Conservation (phyloP, 2,329 filamentous ascomycete species). For the Pyrenophora graminea region DNA sequence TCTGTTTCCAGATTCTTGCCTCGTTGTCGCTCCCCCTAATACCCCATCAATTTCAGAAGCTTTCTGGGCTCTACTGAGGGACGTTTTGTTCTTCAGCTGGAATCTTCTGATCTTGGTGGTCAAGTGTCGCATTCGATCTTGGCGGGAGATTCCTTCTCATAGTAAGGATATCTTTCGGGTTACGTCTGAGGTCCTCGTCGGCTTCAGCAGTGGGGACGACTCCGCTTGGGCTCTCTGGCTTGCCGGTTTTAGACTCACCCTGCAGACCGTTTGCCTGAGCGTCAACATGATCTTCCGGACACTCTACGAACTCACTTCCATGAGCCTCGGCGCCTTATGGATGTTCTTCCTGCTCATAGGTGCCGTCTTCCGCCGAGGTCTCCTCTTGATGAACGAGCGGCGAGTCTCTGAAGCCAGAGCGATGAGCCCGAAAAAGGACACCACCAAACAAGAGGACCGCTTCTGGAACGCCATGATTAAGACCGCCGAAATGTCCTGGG, state of each 20-base stretch:
- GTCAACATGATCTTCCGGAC: background rate
- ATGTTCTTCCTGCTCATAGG: background rate
- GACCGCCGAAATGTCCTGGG: too few species aligned
- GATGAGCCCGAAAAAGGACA: too few species aligned
- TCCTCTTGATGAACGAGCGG: background rate
- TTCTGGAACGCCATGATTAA: too few species aligned
- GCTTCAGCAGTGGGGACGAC: background rate
- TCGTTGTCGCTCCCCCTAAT: background rate
- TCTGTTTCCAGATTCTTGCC: slow-evolving; percentile 2
- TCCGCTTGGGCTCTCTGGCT: background rate
- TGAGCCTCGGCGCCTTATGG: background rate
- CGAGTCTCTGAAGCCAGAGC: too few species aligned
- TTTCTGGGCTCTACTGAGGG: background rate
- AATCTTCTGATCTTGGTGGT: background rate
- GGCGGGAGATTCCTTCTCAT: background rate
- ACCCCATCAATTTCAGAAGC: background rate
- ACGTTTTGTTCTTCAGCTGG: background rate
- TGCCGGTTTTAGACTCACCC: background rate
- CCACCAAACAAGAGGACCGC: too few species aligned
- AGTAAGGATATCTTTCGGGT: background rate
- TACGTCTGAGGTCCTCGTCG: background rate
- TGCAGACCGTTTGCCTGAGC: background rate
- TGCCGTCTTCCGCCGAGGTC: background rate
- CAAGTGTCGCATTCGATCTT: background rate
- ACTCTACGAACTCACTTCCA: background rate